Base-by-base conservation (phyloP, 805 yeast species). In the Wickerhamomyces canadensis region DNA sequence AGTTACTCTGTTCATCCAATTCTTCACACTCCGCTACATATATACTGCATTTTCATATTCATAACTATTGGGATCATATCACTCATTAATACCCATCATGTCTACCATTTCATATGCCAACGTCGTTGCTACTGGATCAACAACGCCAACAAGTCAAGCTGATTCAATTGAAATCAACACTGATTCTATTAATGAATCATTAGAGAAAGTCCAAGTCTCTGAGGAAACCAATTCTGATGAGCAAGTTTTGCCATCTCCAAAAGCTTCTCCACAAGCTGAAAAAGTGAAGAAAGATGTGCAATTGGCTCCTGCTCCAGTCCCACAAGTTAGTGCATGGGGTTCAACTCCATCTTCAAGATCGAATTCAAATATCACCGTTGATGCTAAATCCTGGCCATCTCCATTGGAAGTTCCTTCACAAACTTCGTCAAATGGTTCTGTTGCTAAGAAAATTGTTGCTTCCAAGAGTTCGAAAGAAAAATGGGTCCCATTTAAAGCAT, bases 401-500 rank as follows among this genome's bases (percentile, higher is more conserved):
- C 56, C 67, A 24, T 58, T 57, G 30, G 61, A 64, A 16, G 49
- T 62, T 29, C 52, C 56, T 35, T 51, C 41, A 47, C 34, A 27
- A 30, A 49, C n/a, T n/a, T n/a, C 27, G 38, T 34, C 33, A 7
- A 28, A 29, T 25, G 22, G 17, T 9, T 4, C 7, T n/a, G 4
- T n/a, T 9, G 19, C 9, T 16, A 43, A 43, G 35, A 51, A 48
- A 40, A 40, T 40, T 14, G 33, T 31, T 28, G 38, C 31, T 33
- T 43, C 48, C 33, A 53, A 51, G 33, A 42, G 44, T 12, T 49
- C 57, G 2, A 77, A 74, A 51, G 82, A 76, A 50, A 83, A 81
- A 55, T 80, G 86, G 85, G 72, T 79, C 27, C 86, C 86, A n/a
- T 76, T 73, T 55, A 70, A 76, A 48, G 84, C 77, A 19, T 61